phyloP scores from a whole-genome alignment of 179 eudicot genomes.

The Corrigiola litoralis region DNA sequence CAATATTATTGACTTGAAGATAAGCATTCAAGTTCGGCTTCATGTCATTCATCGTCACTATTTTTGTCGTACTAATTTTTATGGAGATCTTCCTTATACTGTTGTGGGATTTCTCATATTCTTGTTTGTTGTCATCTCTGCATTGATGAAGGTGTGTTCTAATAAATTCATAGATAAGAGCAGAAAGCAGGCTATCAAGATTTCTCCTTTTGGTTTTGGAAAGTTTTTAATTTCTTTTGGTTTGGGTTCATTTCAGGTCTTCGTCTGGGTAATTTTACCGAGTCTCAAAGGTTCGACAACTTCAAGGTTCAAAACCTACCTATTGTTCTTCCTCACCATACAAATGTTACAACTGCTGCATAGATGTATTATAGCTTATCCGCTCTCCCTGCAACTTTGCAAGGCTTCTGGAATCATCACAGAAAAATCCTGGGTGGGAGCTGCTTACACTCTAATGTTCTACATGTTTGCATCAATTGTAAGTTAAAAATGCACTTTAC shows the following conservation, averaged over 20 bases:
- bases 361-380: constrained; percentile 48
- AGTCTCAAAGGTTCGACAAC: constrained; percentile 34
- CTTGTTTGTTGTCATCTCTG: too few species aligned
- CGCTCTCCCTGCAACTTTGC: constrained; percentile 54
- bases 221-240: too few species aligned
- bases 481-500: constrained; percentile 20
- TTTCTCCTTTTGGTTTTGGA: background rate
- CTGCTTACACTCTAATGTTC: constrained; percentile 68
- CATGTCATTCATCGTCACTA: too few species aligned
- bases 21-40: too few species aligned
- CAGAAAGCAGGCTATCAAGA: background rate
- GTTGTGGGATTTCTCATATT: too few species aligned
- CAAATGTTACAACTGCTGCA: constrained; percentile 49
- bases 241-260: constrained; percentile 30
- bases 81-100: too few species aligned
- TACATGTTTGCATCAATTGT: constrained; percentile 75
- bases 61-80: too few species aligned
- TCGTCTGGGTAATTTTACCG: constrained; percentile 56
- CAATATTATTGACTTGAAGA: too few species aligned
- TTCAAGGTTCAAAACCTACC: constrained; percentile 47
- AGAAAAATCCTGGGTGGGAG: constrained; percentile 73
- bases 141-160: too few species aligned
- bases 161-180: too few species aligned
- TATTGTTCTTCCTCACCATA: constrained; percentile 37
- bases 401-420: constrained; percentile 63